Base-by-base conservation (phyloP, 768 basidiomycete genomes). In the Boletus vermiculosoides region DNA sequence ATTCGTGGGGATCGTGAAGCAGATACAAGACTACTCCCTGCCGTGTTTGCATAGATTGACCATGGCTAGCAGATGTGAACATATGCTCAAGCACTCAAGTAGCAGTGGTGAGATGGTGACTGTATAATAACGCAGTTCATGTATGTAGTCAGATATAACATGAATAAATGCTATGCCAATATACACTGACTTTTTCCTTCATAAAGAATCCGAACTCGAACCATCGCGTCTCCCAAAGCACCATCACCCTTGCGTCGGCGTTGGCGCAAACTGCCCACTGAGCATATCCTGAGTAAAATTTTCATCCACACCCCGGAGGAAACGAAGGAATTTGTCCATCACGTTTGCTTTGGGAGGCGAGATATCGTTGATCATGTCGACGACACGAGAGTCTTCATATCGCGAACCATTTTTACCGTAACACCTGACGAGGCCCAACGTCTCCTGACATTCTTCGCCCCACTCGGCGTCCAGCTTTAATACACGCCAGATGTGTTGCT, bases 351-450 rank as follows among this genome's bases (percentile, higher is more conserved):
- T 73, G 3, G 80, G 78, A 34, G 59, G 61, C 11, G 71, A 72
- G 7, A 71, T 69, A 59, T 85, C 83, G 34, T 81, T 70, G 39
- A 85, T 66, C 75, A 85, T 77, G 41, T 73, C 76, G 16, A 79
- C 61, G 23, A 87, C 80, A 23, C 76, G 71, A 25, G 76, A 61
- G 59, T 87, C 80, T 66, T 79, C 76, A 53, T 69, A 73, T 30
- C 78, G 77, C 25, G 66, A 70, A 7, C 86, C 86, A 10, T 77
- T 68, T 30, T 78, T 76, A 3, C 88, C 88, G 62, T 88, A 89
- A 51, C 81, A 70, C 18, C 63, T 67, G 41, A 87, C 68, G 37
- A 89, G 79, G 11, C 54, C 46, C 47, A 83, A 68, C 7, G 80
- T 82, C 60, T 83, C 84, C 16, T 71, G 69, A 65, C 83, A 84